Conservation (phyloP, 169 alveolate genomes). For the Eimeria necatrix region DNA sequence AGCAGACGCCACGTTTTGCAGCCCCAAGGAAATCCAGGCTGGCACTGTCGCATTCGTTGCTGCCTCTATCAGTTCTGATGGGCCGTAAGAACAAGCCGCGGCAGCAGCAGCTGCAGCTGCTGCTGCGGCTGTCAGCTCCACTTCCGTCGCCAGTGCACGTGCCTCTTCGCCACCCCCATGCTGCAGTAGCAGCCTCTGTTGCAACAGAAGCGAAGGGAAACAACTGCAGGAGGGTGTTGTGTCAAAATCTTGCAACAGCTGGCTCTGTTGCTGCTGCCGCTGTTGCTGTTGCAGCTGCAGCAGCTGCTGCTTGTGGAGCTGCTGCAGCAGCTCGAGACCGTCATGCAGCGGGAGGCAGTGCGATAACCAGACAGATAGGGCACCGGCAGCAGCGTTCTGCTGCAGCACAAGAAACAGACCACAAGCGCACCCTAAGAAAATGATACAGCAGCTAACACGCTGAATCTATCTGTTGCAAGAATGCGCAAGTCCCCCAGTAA, state of each 20-base stretch:
- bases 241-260: neutral
- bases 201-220: conserved; percentile 50
- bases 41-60: conserved; percentile 16
- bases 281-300: conserved; percentile 27
- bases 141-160: conserved; percentile 38
- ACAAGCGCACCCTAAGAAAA: neutral
- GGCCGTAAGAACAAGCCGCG: conserved; percentile 28
- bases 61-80: conserved; percentile 43
- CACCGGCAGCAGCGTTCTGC: conserved; percentile 29
- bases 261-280: neutral
- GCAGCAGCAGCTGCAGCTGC: conserved; percentile 73
- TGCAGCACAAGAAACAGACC: conserved; percentile 12
- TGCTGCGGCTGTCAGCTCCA: conserved; percentile 73
- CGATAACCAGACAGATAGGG: conserved; percentile 51
- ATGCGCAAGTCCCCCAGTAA: neutral
- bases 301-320: conserved; percentile 37
- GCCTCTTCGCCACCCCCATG: conserved; percentile 76
- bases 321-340: conserved; percentile 65
- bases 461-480: neutral
- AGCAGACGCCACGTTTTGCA: conserved; percentile 38
- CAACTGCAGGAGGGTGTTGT: neutral
- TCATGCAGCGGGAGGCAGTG: conserved; percentile 49
- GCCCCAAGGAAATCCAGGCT: conserved; percentile 63
- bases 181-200: conserved; percentile 71
- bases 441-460: conserved; percentile 25